Base-by-base conservation (phyloP, 179 eudicot species). In the Vitellaria paradoxa region DNA sequence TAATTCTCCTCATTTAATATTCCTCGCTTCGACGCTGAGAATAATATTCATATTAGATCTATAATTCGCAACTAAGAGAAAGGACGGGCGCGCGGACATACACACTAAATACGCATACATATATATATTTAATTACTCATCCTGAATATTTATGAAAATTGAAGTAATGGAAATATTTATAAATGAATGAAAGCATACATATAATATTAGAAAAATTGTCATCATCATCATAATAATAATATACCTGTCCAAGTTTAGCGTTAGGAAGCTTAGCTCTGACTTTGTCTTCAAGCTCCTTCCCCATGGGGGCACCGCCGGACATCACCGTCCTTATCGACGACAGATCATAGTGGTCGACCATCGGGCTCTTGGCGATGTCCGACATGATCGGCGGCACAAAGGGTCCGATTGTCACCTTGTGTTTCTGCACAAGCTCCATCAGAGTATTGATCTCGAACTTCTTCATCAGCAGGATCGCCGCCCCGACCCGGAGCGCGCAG, bases 221-320 rank as follows among this genome's bases (percentile, higher is more conserved):
- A n/a, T n/a, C n/a, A n/a, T n/a, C n/a, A n/a, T n/a, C n/a, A n/a
- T n/a, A n/a, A n/a, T n/a, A n/a, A n/a, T n/a, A n/a, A n/a, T 12
- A 50, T 50, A 96, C 99, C 96, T 96, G 99, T 8, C 99, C 99
- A 73, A 96, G 94, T 49, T 85, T 89, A 18, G 99, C 98, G 66
- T 90, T 92, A 15, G 93, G 98, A 40, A 96, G 80, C 83, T 93
- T 96, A 17, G 82, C 84, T 74, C 96, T 83, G 0, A 96, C 92
- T 17, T 91, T 81, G 60, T 91, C 97, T 74, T 96, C 99, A 9
- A 96, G 90, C 59, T 96, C 99, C 81, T 87, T 93, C 10, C 99
- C 98, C 76, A 96, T 76, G 7, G 99, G 99, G 7, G 99, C 99
- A 2, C 98, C 99, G 10, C 99, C 99, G 12, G 97, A 93, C 89